Percentiles rank a stretch among this genome's conserved stretches.
Conservation (phyloP, 176 grass and related monocot genomes). For the Oryza meridionalis region DNA sequence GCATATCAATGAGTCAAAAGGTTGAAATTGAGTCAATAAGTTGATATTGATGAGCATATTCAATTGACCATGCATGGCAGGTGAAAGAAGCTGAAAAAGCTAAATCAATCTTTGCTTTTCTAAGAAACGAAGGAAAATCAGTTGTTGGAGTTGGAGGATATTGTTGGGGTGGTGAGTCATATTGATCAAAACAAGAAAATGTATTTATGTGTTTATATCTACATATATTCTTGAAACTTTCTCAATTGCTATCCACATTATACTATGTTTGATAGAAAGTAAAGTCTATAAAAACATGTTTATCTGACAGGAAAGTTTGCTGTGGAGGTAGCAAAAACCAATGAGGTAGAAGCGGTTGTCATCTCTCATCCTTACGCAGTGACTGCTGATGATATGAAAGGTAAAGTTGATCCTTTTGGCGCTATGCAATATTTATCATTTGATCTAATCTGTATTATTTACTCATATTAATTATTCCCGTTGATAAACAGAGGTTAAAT, state of each 20-base stretch:
- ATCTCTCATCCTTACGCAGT: constrained; percentile 33
- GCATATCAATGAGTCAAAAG: no score
- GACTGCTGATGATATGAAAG: constrained; percentile 42
- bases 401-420: not conserved
- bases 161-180: constrained; percentile 45
- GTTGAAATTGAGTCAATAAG: not conserved
- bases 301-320: constrained; percentile 27
- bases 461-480: not conserved
- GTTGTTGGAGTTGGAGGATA: constrained; percentile 37
- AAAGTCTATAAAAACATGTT: not conserved
- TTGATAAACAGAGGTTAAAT: constrained; percentile 23
- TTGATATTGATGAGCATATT: not conserved
- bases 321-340: constrained; percentile 29
- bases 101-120: constrained; percentile 36
- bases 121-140: constrained; percentile 14
- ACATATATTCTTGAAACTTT: no score
- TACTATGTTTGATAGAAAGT: no score
- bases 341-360: constrained; percentile 26
- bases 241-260: no score
- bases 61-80: not conserved
- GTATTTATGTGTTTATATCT: no score
- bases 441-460: no score
- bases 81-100: constrained; percentile 28
- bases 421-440: no score
- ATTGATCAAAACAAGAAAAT: no score